Evolutionary conservation across 73 alveolate species (phyloP), one percentile per base, ranked within the genome.

Genomic region (Blepharisma stoltei): DNA sequence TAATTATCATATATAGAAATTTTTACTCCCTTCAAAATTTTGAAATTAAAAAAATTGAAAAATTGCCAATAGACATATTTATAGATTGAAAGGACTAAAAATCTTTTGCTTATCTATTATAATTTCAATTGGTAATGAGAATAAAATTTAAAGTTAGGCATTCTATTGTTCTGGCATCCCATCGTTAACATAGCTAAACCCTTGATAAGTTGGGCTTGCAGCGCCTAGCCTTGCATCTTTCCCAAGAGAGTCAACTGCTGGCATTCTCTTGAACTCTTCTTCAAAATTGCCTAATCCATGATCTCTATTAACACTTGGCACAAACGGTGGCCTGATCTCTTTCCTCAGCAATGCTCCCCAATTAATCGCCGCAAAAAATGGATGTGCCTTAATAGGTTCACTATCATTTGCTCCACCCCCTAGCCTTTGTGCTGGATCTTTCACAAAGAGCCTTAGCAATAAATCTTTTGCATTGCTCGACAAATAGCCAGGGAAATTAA

Each of bases 281-380:
- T 89, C 96, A 46, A 89, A 86, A 70, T 89, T 78, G 14, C 89
- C 71, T 9, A 80, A 67, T 32, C 75, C 90, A 9, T 76, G 83
- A 18, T 77, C 86, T 23, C 45, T 41, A 4, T 55, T 71, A 25
- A 86, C 67, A 54, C 67, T 79, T 7, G 97, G 97, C 23, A 80
- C 54, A 85, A 92, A 91, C n/a, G 93, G 94, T 6, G 95, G 94
- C 67, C 70, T 78, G n/a, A 86, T 67, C 77, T 76, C 88, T 80
- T 91, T 93, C 46, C 82, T 73, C 14, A 85, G 54, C 48, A 93
- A 67, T 25, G 54, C 88, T 44, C 67, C 90, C 90, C 90, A 83
- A 38, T 79, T 70, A 1, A 83, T 82, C n/a, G 21, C 65, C 6
- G 77, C 80, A 83, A 83, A 79, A 83, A 83, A 83, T 5, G 90